Percentiles rank a stretch among this genome's conserved stretches.
These are phyloP conservation scores for Aureobasidium sp. DNA, from an alignment of 2,329 filamentous ascomycete species.

Conservation along the genomic window DNA sequence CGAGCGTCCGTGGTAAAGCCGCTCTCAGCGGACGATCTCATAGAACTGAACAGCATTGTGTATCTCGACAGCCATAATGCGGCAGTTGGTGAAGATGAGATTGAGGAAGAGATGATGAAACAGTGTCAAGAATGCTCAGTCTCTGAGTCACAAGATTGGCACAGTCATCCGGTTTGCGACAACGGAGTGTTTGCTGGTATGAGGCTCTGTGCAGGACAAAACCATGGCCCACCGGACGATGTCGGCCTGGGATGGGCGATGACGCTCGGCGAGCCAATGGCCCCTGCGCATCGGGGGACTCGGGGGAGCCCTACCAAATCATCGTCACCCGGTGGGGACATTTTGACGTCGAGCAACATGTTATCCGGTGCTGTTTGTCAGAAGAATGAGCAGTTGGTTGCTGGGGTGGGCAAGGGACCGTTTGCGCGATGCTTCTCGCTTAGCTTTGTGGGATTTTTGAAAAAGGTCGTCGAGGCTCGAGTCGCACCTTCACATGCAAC, in stretches of 20 bases:
- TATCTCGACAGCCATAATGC: background rate
- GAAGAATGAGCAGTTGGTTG: background rate
- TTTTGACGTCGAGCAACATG: background rate
- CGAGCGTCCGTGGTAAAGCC: background rate
- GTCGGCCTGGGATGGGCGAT: background rate
- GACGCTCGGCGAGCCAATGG: background rate
- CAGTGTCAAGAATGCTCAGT: background rate
- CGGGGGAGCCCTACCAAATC: background rate
- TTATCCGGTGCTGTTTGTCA: slow-evolving; percentile 2
- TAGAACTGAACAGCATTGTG: background rate
- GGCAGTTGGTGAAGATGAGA: background rate
- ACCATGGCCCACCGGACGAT: background rate
- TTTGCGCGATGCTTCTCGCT: slow-evolving; percentile 5
- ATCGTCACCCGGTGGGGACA: background rate
- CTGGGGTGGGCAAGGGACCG: background rate
- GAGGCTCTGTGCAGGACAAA: slow-evolving; percentile 1
- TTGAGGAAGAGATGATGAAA: background rate
- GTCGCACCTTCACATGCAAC: background rate
- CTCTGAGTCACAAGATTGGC: background rate
- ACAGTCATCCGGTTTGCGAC: slow-evolving; percentile 3
- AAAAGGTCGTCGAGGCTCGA: background rate
- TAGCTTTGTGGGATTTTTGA: slow-evolving; percentile 10
- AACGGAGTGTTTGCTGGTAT: slow-evolving; percentile 1
- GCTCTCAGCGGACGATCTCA: background rate
- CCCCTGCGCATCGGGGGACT: background rate